Evolutionary conservation across 2,329 filamentous ascomycete species (phyloP).

Genomic region (Dothideomycetes sp.): DNA sequence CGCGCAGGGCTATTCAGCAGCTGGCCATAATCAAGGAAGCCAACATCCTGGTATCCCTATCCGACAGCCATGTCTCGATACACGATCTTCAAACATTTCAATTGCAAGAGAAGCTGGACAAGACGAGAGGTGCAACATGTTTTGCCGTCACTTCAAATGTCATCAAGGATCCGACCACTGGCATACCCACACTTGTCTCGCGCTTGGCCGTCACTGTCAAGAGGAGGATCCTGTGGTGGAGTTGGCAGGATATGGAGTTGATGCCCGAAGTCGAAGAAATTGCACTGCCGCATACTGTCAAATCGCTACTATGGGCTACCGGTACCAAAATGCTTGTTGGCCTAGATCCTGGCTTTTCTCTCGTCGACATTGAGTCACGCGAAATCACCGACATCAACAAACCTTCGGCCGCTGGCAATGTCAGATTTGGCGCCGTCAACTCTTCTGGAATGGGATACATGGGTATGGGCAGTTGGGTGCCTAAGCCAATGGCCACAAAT

Average conservation of each 20-base stretch:
- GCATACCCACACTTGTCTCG: slow-evolving; percentile 87
- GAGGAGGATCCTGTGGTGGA: slow-evolving; percentile 80
- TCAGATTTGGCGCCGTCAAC: slow-evolving; percentile 70
- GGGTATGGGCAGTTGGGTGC: slow-evolving; percentile 83
- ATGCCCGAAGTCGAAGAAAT: slow-evolving; percentile 65
- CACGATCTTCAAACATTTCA: slow-evolving; percentile 82
- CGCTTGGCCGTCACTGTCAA: slow-evolving; percentile 88
- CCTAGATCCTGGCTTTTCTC: slow-evolving; percentile 81
- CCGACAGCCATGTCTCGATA: slow-evolving; percentile 79
- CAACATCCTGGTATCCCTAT: slow-evolving; percentile 80
- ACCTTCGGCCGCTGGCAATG: slow-evolving; percentile 58
- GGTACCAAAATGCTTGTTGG: slow-evolving; percentile 81
- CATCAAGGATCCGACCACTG: slow-evolving; percentile 75
- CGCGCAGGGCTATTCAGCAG: slow-evolving; percentile 80
- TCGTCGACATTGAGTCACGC: slow-evolving; percentile 73
- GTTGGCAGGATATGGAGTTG: slow-evolving; percentile 92
- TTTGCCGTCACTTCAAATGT: slow-evolving; percentile 96
- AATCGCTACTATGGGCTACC: slow-evolving; percentile 83
- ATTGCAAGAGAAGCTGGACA: slow-evolving; percentile 67
- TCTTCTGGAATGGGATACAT: slow-evolving; percentile 93
- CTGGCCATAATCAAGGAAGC: slow-evolving; percentile 93
- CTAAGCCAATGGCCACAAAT: slow-evolving; percentile 77
- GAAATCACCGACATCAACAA: slow-evolving; percentile 70
- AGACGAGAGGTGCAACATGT: slow-evolving; percentile 77
- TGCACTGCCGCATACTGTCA: slow-evolving; percentile 70